A percentile compares a stretch with the other conserved stretches of the same genome.
These are phyloP conservation scores for Castanospermum australe DNA, from an alignment of 306 rosid species.

Conservation along the genomic window DNA sequence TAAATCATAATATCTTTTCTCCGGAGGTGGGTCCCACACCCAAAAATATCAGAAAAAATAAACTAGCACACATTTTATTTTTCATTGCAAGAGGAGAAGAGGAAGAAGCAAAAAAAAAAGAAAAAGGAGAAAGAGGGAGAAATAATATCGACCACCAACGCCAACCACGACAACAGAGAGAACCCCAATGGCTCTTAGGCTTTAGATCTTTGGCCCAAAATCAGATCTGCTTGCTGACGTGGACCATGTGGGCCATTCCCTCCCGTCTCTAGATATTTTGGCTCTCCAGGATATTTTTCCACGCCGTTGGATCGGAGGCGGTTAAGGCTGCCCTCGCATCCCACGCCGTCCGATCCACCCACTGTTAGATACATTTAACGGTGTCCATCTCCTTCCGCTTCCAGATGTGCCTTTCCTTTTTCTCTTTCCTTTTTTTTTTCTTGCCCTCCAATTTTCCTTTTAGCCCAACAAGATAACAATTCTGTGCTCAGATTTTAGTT, in stretches of 20 bases:
- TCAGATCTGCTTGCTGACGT: slow-evolving; percentile 55
- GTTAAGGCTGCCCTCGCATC: neutral
- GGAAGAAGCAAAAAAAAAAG: neutral
- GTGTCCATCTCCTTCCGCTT: neutral
- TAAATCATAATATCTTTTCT: slow-evolving; percentile 31
- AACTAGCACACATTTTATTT: neutral
- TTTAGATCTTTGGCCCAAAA: slow-evolving; percentile 40
- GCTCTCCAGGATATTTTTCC: neutral
- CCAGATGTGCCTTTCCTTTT: neutral
- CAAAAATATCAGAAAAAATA: slow-evolving; percentile 33
- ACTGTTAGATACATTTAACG: slow-evolving; percentile 21
- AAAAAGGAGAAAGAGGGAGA: neutral
- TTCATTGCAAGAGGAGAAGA: neutral
- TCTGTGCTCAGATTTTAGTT: neutral
- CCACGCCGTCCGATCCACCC: slow-evolving; percentile 43
- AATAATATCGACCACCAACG: slow-evolving; percentile 48
- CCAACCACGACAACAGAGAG: slow-evolving; percentile 35
- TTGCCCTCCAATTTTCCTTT: neutral
- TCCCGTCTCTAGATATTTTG: slow-evolving; percentile 52
- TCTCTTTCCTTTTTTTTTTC: neutral
- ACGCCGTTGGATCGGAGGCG: slow-evolving; percentile 40
- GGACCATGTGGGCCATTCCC: slow-evolving; percentile 27
- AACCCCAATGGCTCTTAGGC: slow-evolving; percentile 39
- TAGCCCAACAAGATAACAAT: neutral
- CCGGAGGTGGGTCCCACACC: slow-evolving; percentile 2